Evolutionary conservation across 1,284 basidiomycete species (phyloP), one percentile per base, ranked within the genome.

Genomic region (Anthracocystis walkeri): DNA sequence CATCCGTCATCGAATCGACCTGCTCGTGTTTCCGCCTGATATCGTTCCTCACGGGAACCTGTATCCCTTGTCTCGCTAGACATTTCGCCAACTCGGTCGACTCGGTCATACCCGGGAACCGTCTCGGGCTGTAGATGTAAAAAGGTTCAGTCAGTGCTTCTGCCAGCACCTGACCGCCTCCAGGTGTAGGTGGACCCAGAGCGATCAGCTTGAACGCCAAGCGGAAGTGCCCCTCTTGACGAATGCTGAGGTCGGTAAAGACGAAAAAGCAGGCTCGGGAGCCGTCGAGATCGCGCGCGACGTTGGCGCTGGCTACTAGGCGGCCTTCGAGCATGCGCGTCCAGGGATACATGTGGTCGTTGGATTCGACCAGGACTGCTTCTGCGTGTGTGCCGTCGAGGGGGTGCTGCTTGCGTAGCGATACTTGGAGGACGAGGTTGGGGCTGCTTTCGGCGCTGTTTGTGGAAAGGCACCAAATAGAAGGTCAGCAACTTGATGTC

Each of bases 21-120:
- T 65, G 54, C 12, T 75, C 75, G 21, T 55, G 53, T 35, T 25
- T 59, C 1, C 60, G 41, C n/a, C 76, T n/a, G 10, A 65, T 60
- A 12, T 78, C 72, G 63, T 80, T 79, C 2, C 78, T 42, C 5
- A 80, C 69, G 4, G 78, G 78, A 8, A 80, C 69, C 31, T 78
- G 71, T 3, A 80, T 70, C 3, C 77, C 77, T 33, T 80, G 78
- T 3, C 53, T n/a, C 2, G 78, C 78, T 0, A 80, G 54, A 29
- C 58, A 63, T 31, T 77, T 80, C 4, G 77, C 78, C 7, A 80
- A 49, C 33, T 72, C 72, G 18, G 78, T 76, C 4, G 69, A 74
- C 46, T 80, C 76, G 7, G 65, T 74, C 69, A 78, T 76, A 20
- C 77, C 77, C 1, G 77, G 77, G 18, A 73, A 78, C 10, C 57